Evolutionary conservation across 1,284 basidiomycete genomes (phyloP), one percentile per base, ranked within the genome.

Genomic region (Microstroma glucosiphilum): DNA sequence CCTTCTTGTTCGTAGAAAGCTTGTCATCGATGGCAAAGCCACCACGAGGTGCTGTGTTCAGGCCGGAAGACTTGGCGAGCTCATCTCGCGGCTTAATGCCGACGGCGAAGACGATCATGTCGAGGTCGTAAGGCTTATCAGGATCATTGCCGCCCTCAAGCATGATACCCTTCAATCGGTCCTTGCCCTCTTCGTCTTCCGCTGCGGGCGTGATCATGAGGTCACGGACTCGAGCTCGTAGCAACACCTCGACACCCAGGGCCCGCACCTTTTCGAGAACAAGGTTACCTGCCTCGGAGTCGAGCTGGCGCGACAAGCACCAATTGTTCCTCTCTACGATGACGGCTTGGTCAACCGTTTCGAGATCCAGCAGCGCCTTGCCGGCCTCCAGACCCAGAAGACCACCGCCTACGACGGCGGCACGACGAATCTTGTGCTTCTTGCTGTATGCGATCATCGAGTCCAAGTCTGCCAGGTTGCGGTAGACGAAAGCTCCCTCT

Each of bases 381-480:
- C 87, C 88, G 0, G 88, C 88, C 80, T 89, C 88, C 26, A 89
- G 82, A 15, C 88, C 88, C 15, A 89, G 82, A 1, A 89, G 79
- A 40, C 88, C 88, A 19, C 87, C 88, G n/a, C 88, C 88, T 17
- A 89, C 82, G 2, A 89, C 84, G 3, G 84, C 82, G 0, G 85
- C 86, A 62, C 81, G 69, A 40, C 80, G 83, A 26, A 86, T 80
- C 84, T 81, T 12, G 85, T 83, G 73, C 85, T 48, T 40, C 37
- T 67, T 43, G 56, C 56, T 58, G 55, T 65, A 65, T 23, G 26
- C 66, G 25, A 76, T 70, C 48, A 73, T 76, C 23, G 64, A 63
- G 51, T 76, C 68, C 6, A 76, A 60, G 51, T 76, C 73, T 40
- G 71, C 80, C 61, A 90, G 85, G 66, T 85, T 88, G 46, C 88